Base-by-base conservation (phyloP, 2,329 filamentous ascomycete species). In the Alternaria arbusti region DNA sequence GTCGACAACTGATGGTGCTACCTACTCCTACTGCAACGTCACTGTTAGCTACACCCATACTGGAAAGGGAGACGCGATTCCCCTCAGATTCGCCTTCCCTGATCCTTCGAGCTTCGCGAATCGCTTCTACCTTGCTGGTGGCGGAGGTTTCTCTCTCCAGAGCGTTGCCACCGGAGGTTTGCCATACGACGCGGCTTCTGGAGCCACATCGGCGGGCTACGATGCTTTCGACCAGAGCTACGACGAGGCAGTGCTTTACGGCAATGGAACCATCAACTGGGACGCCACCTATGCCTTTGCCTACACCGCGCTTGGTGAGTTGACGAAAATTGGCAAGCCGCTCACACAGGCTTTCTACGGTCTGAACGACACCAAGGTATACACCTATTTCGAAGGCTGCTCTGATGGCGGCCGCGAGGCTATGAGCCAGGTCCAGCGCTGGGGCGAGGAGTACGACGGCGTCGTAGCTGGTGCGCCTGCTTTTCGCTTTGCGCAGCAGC, bases 361-460 rank as follows among this genome's bases (percentile, higher is more conserved):
- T 26, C 44, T 62, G 43, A 72, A 67, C 26, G 56, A 57, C 20
- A 67, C 63, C 12, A 73, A 70, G 57, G 22, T 80, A 12, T 85
- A 84, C 71, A 78, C 84, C 3, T 87, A 87, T 75, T 87, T 84
- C 67, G 81, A 86, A 65, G 85, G 84, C 4, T 87, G 86, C 73
- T 86, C 84, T 12, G 85, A 87, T 55, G 85, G 85, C 20, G 86
- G 83, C 2, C 79, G 84, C 6, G 82, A 85, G 67, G 84, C 80
- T 13, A 82, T 79, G 80, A 82, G 79, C 59, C 85, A 86, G 71
- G 77, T 85, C 2, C 85, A 87, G 71, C 82, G 84, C 15, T 87
- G 81, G 67, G 82, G 82, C 9, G 80, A 83, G 59, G 68, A 85
- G 68, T 84, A 82, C 60, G 83, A 86, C 63, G 84, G 84, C 13